Evolutionary conservation across 1,284 basidiomycete genomes (phyloP).

Genomic region (Ceratobasidium sp.): DNA sequence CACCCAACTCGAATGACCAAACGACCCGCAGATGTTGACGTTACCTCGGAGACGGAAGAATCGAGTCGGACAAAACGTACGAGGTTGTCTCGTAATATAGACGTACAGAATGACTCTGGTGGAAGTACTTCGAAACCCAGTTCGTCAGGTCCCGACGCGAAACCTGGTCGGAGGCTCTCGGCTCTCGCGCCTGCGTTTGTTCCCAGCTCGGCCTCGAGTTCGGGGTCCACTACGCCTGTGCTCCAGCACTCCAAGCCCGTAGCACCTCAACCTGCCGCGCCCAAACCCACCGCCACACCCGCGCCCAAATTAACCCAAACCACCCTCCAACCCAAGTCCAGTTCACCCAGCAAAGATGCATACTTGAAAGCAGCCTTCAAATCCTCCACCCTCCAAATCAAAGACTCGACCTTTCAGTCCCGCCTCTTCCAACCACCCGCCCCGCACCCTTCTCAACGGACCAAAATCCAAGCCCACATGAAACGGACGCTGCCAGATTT

Average conservation of each 20-base stretch:
- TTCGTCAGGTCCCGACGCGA: too few relatives aligned
- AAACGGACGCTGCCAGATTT: conserved; percentile 61
- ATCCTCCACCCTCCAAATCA: conserved; percentile 73
- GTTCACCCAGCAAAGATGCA: neutral
- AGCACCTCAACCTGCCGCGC: neutral
- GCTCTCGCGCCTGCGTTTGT: conserved; percentile 25
- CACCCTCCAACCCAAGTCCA: neutral
- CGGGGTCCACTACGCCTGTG: neutral
- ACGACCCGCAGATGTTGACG: too few relatives aligned
- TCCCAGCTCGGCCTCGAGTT: conserved; percentile 2
- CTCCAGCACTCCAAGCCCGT: neutral
- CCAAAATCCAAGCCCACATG: conserved; percentile 55
- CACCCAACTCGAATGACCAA: too few relatives aligned
- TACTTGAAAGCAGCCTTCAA: conserved; percentile 54
- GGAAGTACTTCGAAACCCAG: neutral
- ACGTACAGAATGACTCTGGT: neutral
- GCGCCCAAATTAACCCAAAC: neutral
- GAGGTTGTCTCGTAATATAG: too few relatives aligned
- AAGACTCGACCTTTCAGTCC: conserved; percentile 70
- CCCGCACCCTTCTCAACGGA: conserved; percentile 60
- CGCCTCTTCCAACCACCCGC: conserved; percentile 58
- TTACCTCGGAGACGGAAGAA: too few relatives aligned
- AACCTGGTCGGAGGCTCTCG: too few relatives aligned
- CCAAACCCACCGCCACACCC: neutral
- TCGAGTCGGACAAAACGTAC: too few relatives aligned